Conservation (phyloP, 176 grass and related monocot species). For the bread wheat (Triticum aestivum) region IWGSC_CS_RefSeq_v2.1 NC_057795.1:320877997-320878496, state of each 20-base stretch:
- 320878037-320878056: slow-evolving; percentile 62
- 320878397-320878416: too few relatives aligned
- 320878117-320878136: slow-evolving; percentile 89
- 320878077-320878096: slow-evolving; percentile 81
- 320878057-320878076: slow-evolving; percentile 99
- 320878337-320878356: too few relatives aligned
- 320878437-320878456: too few relatives aligned
- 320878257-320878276: neutral
- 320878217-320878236: slow-evolving; percentile 11
- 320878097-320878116: slow-evolving; percentile 68
- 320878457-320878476: too few relatives aligned
- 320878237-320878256: neutral
- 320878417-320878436: too few relatives aligned
- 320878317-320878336: too few relatives aligned
- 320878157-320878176: slow-evolving; percentile 23
- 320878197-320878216: neutral
- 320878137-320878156: slow-evolving; percentile 53
- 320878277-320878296: too few relatives aligned
- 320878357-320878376: too few relatives aligned
- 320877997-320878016: slow-evolving; percentile 20
- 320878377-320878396: too few relatives aligned
- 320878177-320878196: too few relatives aligned
- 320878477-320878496: too few relatives aligned
- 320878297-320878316: too few relatives aligned
- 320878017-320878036: neutral